These are phyloP conservation scores for Liquidambar formosana DNA, from an alignment of 164 flowering plant genomes.

Conservation along the genomic window DNA sequence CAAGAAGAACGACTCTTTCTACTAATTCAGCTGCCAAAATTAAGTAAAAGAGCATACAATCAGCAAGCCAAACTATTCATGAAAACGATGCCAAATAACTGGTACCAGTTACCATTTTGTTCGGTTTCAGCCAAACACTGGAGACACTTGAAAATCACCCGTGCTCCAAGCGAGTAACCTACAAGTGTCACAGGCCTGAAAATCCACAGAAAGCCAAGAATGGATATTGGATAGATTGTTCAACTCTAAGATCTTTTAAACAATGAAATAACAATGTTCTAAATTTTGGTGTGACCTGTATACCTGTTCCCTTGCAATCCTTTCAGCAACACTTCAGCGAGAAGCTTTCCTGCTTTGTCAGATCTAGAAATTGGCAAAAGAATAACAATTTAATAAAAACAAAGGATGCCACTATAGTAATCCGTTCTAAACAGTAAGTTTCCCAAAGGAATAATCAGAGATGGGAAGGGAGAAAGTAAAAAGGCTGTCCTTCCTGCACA, in stretches of 20 bases:
- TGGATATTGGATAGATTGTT: background rate
- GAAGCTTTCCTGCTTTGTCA: conserved; percentile 90
- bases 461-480: background rate
- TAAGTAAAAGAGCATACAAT: conserved; percentile 3
- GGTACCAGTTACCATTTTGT: conserved; percentile 34
- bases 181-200: conserved; percentile 94
- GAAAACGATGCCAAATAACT: background rate
- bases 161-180: conserved; percentile 95
- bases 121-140: conserved; percentile 71
- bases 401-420: background rate
- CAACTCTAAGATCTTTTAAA: background rate
- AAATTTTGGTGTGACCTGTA: background rate
- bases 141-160: conserved; percentile 90
- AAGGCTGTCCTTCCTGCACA: background rate
- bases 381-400: no score
- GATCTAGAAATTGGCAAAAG: conserved; percentile 44
- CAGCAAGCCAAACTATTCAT: background rate
- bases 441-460: background rate
- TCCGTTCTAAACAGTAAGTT: background rate
- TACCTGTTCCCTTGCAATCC: conserved; percentile 95
- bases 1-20: conserved; percentile 96
- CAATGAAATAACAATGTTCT: conserved; percentile 2
- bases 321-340: conserved; percentile 84
- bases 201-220: conserved; percentile 14
- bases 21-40: conserved; percentile 63